These are phyloP conservation scores for Stentor roeselii DNA, from an alignment of 73 alveolate species.

Conservation along the genomic window DNA sequence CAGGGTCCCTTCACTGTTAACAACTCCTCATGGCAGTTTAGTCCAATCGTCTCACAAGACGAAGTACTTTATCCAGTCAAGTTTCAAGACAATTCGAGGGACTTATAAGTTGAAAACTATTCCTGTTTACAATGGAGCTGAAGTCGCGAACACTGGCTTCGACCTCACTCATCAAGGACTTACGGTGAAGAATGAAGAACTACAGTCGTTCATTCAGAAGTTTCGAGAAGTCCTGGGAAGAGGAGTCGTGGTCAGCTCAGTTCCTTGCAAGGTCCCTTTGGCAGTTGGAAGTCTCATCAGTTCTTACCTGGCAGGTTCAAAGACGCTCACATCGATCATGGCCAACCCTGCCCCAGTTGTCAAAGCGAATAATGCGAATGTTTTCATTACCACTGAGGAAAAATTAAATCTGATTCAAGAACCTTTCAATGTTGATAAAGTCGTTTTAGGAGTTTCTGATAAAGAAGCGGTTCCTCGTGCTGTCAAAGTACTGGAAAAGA, in stretches of 20 bases:
- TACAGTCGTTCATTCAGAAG: not conserved
- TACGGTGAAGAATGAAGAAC: not conserved
- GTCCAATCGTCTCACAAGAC: not conserved
- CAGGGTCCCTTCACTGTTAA: not conserved
- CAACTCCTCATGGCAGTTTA: not conserved
- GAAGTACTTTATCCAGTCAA: not conserved
- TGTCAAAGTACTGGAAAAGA: not conserved
- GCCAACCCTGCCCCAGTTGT: not conserved
- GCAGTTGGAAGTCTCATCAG: not conserved
- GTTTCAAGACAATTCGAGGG: conserved; percentile 16
- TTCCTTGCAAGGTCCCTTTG: not conserved
- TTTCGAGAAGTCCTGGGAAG: not conserved
- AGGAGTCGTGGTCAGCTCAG: not conserved
- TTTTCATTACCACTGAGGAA: not conserved
- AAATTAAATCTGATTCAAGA: not conserved
- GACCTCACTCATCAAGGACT: not conserved
- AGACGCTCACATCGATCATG: not conserved
- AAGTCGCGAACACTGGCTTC: not conserved
- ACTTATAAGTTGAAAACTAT: not conserved
- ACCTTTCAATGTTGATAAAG: not conserved
- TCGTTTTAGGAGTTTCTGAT: not conserved
- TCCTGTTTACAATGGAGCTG: not conserved
- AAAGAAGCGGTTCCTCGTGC: not conserved
- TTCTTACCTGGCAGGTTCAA: not conserved
- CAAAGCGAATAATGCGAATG: not conserved